phyloP scores from a whole-genome alignment of 2,329 filamentous ascomycete species.

The Lizonia empirigonia region DNA sequence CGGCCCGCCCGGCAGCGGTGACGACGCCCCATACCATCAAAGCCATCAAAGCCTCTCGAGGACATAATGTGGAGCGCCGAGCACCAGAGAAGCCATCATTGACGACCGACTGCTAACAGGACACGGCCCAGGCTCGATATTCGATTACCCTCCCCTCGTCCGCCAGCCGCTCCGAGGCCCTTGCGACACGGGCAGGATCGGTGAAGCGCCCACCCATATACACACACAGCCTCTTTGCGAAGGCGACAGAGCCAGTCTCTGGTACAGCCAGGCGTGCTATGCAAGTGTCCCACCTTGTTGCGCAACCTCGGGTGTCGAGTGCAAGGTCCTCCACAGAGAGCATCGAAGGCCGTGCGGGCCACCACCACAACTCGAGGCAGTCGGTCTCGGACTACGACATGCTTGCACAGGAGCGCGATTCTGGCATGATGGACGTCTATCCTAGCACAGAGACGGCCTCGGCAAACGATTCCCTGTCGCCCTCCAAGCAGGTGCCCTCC shows the following conservation, averaged over 20 bases:
- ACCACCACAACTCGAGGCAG: slow-evolving; percentile 36
- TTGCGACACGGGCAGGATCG: slow-evolving; percentile 51
- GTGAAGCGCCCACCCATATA: slow-evolving; percentile 33
- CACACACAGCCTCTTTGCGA: slow-evolving; percentile 28
- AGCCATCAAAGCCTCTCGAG: slow-evolving; percentile 24
- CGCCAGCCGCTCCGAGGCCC: slow-evolving; percentile 39
- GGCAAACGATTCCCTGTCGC: slow-evolving; percentile 44
- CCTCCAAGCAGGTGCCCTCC: slow-evolving; percentile 48
- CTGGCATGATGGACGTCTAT: slow-evolving; percentile 43
- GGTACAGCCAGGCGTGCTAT: slow-evolving; percentile 26
- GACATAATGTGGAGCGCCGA: slow-evolving; percentile 27
- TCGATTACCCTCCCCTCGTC: slow-evolving; percentile 36
- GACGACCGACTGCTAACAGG: slow-evolving; percentile 31
- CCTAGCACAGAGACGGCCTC: slow-evolving; percentile 43
- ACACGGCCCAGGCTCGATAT: slow-evolving; percentile 26
- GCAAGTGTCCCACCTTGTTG: slow-evolving; percentile 42
- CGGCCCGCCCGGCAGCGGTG: slow-evolving; percentile 40
- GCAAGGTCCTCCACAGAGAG: slow-evolving; percentile 33
- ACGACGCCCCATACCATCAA: slow-evolving; percentile 34
- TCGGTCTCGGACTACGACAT: slow-evolving; percentile 34
- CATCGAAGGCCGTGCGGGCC: slow-evolving; percentile 36
- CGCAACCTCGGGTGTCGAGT: slow-evolving; percentile 32
- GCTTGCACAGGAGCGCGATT: slow-evolving; percentile 35
- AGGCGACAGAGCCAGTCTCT: slow-evolving; percentile 19
- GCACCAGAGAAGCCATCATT: slow-evolving; percentile 25